Conservation (phyloP, 495 filamentous ascomycete genomes). For the Lophium mytilinum region DNA sequence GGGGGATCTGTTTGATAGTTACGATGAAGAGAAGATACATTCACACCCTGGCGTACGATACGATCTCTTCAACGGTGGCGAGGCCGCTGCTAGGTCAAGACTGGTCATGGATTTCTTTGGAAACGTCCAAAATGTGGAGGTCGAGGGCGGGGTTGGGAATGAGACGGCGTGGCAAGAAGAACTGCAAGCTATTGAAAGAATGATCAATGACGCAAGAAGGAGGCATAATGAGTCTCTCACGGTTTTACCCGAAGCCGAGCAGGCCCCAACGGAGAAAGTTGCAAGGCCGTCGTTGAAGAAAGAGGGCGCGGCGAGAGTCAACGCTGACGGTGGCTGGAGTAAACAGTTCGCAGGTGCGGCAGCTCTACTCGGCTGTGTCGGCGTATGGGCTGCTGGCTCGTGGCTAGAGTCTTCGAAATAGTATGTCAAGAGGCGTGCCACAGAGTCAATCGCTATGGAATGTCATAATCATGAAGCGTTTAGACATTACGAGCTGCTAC, state of each 20-base stretch:
- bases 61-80: constrained; percentile 80
- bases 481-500: too few species aligned
- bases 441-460: too few species aligned
- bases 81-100: constrained; percentile 60
- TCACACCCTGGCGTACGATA: constrained; percentile 85
- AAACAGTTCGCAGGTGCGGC: constrained; percentile 61
- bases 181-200: constrained; percentile 17
- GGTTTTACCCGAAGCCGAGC: constrained; percentile 35
- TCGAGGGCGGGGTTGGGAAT: constrained; percentile 45
- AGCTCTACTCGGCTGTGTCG: constrained; percentile 56
- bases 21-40: constrained; percentile 91
- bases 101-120: constrained; percentile 95
- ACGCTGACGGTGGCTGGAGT: constrained; percentile 58
- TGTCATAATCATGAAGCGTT: too few species aligned
- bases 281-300: constrained; percentile 31
- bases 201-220: constrained; percentile 24
- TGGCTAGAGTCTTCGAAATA: constrained; percentile 19
- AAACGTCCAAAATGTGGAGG: constrained; percentile 93
- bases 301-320: constrained; percentile 53
- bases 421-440: too few species aligned
- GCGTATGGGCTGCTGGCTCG: constrained; percentile 60
- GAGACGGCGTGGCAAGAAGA: constrained; percentile 25
- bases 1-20: constrained; percentile 90
- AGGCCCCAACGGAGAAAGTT: constrained; percentile 17
- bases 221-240: constrained; percentile 22